Base-by-base conservation (phyloP, 2,329 filamentous ascomycete species). In the Parasarocladium wereldwijsianum region DNA sequence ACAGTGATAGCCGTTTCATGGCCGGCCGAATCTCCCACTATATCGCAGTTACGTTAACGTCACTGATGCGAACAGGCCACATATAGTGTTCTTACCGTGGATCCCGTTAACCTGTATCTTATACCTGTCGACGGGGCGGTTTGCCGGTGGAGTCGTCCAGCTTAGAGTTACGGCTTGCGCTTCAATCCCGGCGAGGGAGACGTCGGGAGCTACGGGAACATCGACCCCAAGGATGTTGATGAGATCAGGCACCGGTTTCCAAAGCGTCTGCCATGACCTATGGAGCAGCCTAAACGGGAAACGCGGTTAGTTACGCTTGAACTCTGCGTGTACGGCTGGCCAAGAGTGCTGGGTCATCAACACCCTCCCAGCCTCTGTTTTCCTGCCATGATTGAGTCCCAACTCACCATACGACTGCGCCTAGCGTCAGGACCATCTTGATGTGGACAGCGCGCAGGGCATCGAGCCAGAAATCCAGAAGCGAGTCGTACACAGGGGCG, bases 31-130 rank as follows among this genome's bases (percentile, higher is more conserved):
- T 93, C 83, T 43, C 86, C 90, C 39, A 94, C 81, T 84, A 22
- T 15, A 27, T 6, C 20, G 13, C 5, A 4, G 13, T 23, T 14
- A 23, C 19, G 11, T 3, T 22, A 36, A 31, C 34, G 14, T 8
- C 23, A 12, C 6, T 18, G 8, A 21, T 21, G 13, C 11, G n/a
- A 30, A 16, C 6, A 25, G 16, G 9, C 17, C 15, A 9, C 19
- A 1, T 14, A 13, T 27, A 32, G 20, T 24, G 19, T 10, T 54
- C 73, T 52, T 55, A 90, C 83, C 82, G 58, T 84, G 83, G 24
- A 87, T 76, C 24, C 87, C 87, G 53, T 98, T 96, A 39, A 98
- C 76, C 50, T 93, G 83, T 31, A 98, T 83, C 26, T 87, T 68
- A 48, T 93, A 90, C 55, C 86, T 92, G 31, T 84, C 69, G 32